These are phyloP conservation scores for Neurospora sp. DNA, from an alignment of 495 filamentous ascomycete species.

Conservation along the genomic window DNA sequence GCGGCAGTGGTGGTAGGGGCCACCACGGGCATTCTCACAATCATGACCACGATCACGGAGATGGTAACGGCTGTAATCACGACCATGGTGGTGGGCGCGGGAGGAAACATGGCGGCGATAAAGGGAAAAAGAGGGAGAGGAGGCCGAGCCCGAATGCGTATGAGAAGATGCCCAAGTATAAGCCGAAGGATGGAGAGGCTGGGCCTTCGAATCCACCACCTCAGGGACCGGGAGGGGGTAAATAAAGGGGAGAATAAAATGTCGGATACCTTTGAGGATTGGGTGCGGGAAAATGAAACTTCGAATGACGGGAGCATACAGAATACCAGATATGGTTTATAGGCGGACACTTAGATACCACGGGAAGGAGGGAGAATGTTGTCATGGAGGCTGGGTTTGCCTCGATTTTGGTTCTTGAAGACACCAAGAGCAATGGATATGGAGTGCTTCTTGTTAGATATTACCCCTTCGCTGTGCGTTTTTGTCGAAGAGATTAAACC, in stretches of 20 bases:
- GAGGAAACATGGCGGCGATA: slow-evolving; percentile 21
- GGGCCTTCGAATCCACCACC: background rate
- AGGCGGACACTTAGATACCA: background rate
- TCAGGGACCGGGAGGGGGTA: background rate
- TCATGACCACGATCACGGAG: slow-evolving; percentile 28
- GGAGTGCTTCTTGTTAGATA: background rate
- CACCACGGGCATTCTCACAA: slow-evolving; percentile 10
- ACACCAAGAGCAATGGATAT: background rate
- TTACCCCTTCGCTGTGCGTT: background rate
- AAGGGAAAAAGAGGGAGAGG: slow-evolving; percentile 37
- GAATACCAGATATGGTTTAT: background rate
- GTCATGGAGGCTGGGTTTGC: background rate
- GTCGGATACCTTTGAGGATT: no score
- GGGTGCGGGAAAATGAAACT: background rate
- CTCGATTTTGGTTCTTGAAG: background rate
- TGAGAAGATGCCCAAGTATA: slow-evolving; percentile 73
- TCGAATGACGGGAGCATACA: background rate
- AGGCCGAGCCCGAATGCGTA: slow-evolving; percentile 86
- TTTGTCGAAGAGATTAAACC: background rate
- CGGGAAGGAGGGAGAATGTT: background rate
- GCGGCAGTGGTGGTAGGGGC: slow-evolving; percentile 4
- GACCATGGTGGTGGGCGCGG: slow-evolving; percentile 17
- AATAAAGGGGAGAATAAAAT: no score
- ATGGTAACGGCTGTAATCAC: slow-evolving; percentile 29
- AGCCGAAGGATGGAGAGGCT: slow-evolving; percentile 15